A percentile compares a stretch with the other conserved stretches of the same genome.
Evolutionary conservation across 768 basidiomycete species (phyloP).

Genomic region (Psilocybe sp.): DNA sequence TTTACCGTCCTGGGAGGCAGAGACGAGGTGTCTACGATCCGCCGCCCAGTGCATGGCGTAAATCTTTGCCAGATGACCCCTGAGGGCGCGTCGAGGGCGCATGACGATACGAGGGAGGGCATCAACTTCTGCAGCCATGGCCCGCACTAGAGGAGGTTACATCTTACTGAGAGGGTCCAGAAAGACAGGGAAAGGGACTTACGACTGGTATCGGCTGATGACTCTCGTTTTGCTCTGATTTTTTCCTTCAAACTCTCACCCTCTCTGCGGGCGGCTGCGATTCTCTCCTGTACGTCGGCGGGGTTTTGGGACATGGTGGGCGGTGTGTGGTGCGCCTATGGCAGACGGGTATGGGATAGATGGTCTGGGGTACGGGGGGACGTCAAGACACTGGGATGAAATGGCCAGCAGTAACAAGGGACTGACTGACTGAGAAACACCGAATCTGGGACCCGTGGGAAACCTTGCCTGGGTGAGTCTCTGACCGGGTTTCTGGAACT

Average conservation of each 20-base stretch:
- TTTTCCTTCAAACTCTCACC: slow-evolving; percentile 98
- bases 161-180: slow-evolving; percentile 11
- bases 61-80: slow-evolving; percentile 98
- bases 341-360: not conserved
- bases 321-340: not conserved
- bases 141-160: slow-evolving; percentile 63
- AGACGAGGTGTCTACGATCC: slow-evolving; percentile 95
- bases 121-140: slow-evolving; percentile 98
- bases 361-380: slow-evolving; percentile 5
- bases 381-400: slow-evolving; percentile 15
- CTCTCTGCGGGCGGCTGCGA: slow-evolving; percentile 94
- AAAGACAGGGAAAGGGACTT: slow-evolving; percentile 34
- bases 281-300: slow-evolving; percentile 86
- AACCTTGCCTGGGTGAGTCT: not conserved
- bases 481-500: too few species aligned
- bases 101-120: slow-evolving; percentile 95
- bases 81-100: slow-evolving; percentile 91
- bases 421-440: slow-evolving; percentile 15
- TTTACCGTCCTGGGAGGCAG: slow-evolving; percentile 99
- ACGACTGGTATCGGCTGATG: slow-evolving; percentile 97
- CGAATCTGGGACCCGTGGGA: slow-evolving; percentile 19
- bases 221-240: slow-evolving; percentile 94
- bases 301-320: slow-evolving; percentile 70
- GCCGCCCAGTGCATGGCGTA: slow-evolving; percentile 99
- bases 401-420: slow-evolving; percentile 12